Evolutionary conservation across 2,329 filamentous ascomycete genomes (phyloP), one percentile per base, ranked within the genome.

Genomic region (Aspergillus sergii): DNA sequence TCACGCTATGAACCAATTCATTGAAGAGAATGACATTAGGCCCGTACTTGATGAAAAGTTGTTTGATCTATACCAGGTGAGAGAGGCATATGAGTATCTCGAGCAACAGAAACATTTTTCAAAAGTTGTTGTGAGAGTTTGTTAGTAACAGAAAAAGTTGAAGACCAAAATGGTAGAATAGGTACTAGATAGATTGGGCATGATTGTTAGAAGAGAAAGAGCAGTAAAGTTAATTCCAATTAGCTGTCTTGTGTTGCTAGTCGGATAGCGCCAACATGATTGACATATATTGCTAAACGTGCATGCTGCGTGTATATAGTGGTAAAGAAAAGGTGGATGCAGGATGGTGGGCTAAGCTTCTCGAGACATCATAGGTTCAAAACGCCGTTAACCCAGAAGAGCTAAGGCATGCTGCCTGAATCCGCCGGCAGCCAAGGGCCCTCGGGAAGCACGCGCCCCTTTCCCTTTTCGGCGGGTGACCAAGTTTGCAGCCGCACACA

Each of bases 31-130:
- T 5, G 72, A 81, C 59, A 79, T 85, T 60, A 79, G 82, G 64
- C 83, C 83, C 0, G 73, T 84, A 10, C 74, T 85, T 12, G 83
- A 85, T 66, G 76, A 81, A 34, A 65, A 79, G 72, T 75, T 81
- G 7, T 86, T 84, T 71, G 76, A 76, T 45, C 72, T 85, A 16
- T 73, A 76, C 43, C 72, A 84, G 60, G 69, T 77, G 7, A 83
- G 80, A 72, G 81, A 84, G 23, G 84, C 83, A 0, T 84, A 84
- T 68, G 70, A 81, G 71, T 81, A 79, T 69, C 75, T 82, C 77
- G 80, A 78, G 76, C 78, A 81, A 51, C 82, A 85, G 74, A 83
- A 82, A 67, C 80, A 82, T 69, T 80, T 81, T 64, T 79, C 76
- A 4, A 82, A 82, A 72, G 68, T 82, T 39, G 41, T 19, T 32